These are phyloP conservation scores for Panellus pusillus DNA, from an alignment of 768 basidiomycete species.

Conservation along the genomic window DNA sequence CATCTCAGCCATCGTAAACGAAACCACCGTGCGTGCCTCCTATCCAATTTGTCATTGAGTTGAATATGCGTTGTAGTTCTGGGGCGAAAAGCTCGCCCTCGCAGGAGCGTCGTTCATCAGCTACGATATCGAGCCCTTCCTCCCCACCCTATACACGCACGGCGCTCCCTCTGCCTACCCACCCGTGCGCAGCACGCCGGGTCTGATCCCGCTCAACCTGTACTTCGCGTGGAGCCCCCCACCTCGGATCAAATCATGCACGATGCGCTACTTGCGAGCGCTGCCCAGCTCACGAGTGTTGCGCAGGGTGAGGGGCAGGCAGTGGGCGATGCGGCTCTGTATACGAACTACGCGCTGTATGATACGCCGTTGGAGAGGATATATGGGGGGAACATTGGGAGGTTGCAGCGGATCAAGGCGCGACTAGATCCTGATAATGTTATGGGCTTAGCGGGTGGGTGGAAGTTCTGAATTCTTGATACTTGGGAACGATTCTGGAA, in stretches of 20 bases:
- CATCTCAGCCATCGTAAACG: slow-evolving; percentile 43
- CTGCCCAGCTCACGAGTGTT: slow-evolving; percentile 23
- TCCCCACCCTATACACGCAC: slow-evolving; percentile 41
- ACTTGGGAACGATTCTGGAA: too few relatives aligned
- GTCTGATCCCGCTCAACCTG: slow-evolving; percentile 30
- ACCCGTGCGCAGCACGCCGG: slow-evolving; percentile 24
- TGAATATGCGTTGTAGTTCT: slow-evolving; percentile 35
- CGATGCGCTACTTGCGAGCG: slow-evolving; percentile 31
- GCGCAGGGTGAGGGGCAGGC: slow-evolving; percentile 29
- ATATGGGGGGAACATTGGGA: slow-evolving; percentile 37
- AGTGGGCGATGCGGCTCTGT: slow-evolving; percentile 34
- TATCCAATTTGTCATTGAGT: not conserved
- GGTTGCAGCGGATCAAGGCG: slow-evolving; percentile 32
- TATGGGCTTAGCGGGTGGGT: slow-evolving; percentile 52
- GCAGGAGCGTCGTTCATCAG: slow-evolving; percentile 36
- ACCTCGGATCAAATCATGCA: slow-evolving; percentile 26
- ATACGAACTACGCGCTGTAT: slow-evolving; percentile 45
- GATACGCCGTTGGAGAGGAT: slow-evolving; percentile 42
- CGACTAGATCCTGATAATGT: slow-evolving; percentile 43
- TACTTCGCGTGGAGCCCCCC: slow-evolving; percentile 25
- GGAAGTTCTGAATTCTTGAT: slow-evolving; percentile 42
- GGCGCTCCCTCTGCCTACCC: slow-evolving; percentile 47
- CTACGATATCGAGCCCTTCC: slow-evolving; percentile 55
- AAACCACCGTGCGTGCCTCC: slow-evolving; percentile 35
- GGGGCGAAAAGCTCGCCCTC: slow-evolving; percentile 37